A percentile compares a stretch with the other conserved stretches of the same genome.
These are phyloP conservation scores for Chiua virens DNA, from an alignment of 768 basidiomycete species.

Conservation along the genomic window DNA sequence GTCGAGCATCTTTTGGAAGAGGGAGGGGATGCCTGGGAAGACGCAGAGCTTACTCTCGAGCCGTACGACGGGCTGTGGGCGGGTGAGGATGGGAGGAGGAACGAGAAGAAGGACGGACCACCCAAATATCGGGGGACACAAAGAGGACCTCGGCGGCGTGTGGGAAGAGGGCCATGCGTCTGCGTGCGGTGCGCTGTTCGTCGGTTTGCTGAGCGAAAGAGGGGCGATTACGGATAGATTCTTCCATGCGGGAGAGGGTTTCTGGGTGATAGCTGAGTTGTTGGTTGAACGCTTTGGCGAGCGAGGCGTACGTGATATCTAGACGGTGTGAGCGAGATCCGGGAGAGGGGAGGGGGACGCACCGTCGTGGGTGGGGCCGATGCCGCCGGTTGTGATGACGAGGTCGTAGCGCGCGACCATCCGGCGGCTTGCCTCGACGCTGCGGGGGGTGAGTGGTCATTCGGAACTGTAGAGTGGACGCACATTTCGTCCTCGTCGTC, in stretches of 20 bases:
- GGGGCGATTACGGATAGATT: conserved; percentile 53
- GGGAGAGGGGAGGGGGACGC: conserved; percentile 12
- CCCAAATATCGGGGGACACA: conserved; percentile 81
- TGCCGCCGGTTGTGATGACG: conserved; percentile 88
- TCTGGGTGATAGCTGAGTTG: conserved; percentile 73
- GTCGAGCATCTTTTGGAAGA: conserved; percentile 82
- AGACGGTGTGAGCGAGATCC: conserved; percentile 1
- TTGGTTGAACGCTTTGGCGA: conserved; percentile 82
- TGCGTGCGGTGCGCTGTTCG: conserved; percentile 73
- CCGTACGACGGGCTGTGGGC: conserved; percentile 74
- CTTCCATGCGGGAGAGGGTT: conserved; percentile 71
- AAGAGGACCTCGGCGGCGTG: conserved; percentile 75
- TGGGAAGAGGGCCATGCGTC: conserved; percentile 92
- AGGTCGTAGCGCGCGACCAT: conserved; percentile 85
- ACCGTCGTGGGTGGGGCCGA: conserved; percentile 92
- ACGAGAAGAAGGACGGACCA: conserved; percentile 46
- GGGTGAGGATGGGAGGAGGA: background rate
- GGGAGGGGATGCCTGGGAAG: conserved; percentile 85
- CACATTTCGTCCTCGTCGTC: conserved; percentile 89
- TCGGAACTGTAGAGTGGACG: background rate
- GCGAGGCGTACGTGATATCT: conserved; percentile 89
- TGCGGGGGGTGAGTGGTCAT: conserved; percentile 27
- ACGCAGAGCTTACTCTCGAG: conserved; percentile 85
- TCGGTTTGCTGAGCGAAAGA: conserved; percentile 63
- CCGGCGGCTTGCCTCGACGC: conserved; percentile 80